Percentiles rank a stretch among this genome's conserved stretches.
Evolutionary conservation across 257 asterid genomes (phyloP).

Genomic region (Solanum medicagineum): DNA sequence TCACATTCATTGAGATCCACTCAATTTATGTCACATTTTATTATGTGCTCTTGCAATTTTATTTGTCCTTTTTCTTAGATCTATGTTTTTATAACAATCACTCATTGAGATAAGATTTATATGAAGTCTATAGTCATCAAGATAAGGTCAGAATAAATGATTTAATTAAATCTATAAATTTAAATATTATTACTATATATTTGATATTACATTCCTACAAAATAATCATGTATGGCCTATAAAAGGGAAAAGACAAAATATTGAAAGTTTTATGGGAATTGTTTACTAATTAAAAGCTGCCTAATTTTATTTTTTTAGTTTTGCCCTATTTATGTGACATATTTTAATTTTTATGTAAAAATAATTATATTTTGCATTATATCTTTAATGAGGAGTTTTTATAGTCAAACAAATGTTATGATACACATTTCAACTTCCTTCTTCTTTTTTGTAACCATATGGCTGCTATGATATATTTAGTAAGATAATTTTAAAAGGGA

Average conservation of each 20-base stretch:
- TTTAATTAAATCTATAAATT: neutral
- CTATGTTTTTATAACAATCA: neutral
- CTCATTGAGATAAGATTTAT: neutral
- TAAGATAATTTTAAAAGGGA: neutral
- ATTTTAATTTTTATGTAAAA: too few relatives aligned
- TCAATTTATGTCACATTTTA: neutral
- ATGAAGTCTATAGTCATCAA: neutral
- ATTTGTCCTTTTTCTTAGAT: neutral
- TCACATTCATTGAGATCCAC: neutral
- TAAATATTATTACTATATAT: neutral
- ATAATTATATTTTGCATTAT: too few relatives aligned
- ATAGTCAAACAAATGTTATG: neutral
- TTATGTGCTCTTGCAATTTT: neutral
- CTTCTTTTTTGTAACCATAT: neutral
- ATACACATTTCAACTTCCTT: neutral
- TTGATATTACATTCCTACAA: neutral
- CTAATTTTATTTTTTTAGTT: too few relatives aligned
- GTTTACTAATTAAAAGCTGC: too few relatives aligned
- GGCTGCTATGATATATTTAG: neutral
- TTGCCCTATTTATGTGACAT: too few relatives aligned
- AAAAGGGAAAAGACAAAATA: neutral
- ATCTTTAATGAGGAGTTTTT: too few relatives aligned
- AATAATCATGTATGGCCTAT: neutral
- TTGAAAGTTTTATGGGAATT: too few relatives aligned
- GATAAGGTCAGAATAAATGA: neutral